Evolutionary conservation across 441 rosid genomes (phyloP).

Genomic region (Mallotus repandus): DNA sequence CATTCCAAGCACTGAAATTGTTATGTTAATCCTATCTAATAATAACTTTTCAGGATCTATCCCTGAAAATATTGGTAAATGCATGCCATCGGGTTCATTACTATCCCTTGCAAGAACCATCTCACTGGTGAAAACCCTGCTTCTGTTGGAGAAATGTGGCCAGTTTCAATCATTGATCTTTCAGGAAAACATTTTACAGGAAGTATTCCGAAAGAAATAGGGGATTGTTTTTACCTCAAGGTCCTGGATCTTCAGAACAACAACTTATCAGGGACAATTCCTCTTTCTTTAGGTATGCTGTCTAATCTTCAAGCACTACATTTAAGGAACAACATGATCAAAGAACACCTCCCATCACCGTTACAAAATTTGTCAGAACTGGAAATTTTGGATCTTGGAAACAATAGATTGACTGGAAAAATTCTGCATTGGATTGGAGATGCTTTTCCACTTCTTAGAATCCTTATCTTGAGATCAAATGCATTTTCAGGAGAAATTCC

Average conservation of each 20-base stretch:
- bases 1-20: slow-evolving; percentile 29
- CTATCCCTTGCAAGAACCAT: slow-evolving; percentile 39
- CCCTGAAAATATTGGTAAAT: slow-evolving; percentile 26
- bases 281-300: slow-evolving; percentile 34
- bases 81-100: slow-evolving; percentile 32
- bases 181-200: slow-evolving; percentile 40
- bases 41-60: slow-evolving; percentile 40
- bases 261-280: slow-evolving; percentile 36
- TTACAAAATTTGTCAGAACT: slow-evolving; percentile 27
- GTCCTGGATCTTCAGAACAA: slow-evolving; percentile 42
- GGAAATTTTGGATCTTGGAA: slow-evolving; percentile 20
- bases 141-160: slow-evolving; percentile 37
- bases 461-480: slow-evolving; percentile 36
- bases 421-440: slow-evolving; percentile 33
- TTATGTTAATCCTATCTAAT: slow-evolving; percentile 35
- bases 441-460: slow-evolving; percentile 29
- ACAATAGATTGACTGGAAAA: slow-evolving; percentile 37
- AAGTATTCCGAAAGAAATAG: slow-evolving; percentile 42
- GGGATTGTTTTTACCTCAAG: slow-evolving; percentile 32
- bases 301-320: slow-evolving; percentile 36
- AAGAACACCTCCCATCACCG: slow-evolving; percentile 34
- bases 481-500: slow-evolving; percentile 42
- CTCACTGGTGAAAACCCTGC: slow-evolving; percentile 34
- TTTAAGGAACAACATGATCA: slow-evolving; percentile 35
- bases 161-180: slow-evolving; percentile 37